phyloP scores from a whole-genome alignment of 495 filamentous ascomycete species.

The Apodospora peruviana region DNA sequence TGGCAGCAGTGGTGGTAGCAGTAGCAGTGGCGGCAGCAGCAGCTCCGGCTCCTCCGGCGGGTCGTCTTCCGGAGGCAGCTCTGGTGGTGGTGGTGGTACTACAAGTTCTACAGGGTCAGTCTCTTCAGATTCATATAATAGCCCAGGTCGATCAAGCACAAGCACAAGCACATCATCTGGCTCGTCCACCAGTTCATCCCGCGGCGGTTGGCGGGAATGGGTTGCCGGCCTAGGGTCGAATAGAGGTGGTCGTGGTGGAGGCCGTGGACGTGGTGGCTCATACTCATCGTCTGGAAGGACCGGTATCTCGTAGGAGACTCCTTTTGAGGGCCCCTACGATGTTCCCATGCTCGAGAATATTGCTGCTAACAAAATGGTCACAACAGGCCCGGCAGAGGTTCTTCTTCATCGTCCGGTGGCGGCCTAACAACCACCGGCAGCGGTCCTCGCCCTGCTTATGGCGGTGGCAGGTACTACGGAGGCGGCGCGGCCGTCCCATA shows the following conservation, averaged over 20 bases:
- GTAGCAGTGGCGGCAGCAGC: constrained; percentile 36
- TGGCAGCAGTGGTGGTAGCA: constrained; percentile 33
- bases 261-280: neutral
- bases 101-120: neutral
- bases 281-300: neutral
- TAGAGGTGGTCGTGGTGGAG: neutral
- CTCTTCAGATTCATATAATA: neutral
- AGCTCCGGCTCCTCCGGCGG: constrained; percentile 9
- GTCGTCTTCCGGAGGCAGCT: neutral
- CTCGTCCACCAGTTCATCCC: neutral
- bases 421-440: constrained; percentile 62
- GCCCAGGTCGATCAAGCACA: too few relatives aligned
- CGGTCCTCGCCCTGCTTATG: constrained; percentile 55
- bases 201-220: too few relatives aligned
- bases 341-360: neutral
- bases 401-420: constrained; percentile 48
- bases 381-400: constrained; percentile 16
- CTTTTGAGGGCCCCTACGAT: neutral
- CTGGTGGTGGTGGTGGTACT: neutral
- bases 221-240: too few relatives aligned
- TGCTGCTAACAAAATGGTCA: neutral
- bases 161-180: neutral
- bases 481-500: constrained; percentile 73
- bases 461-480: constrained; percentile 67
- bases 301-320: neutral